phyloP scores from a whole-genome alignment of 176 grass and related monocot genomes.

The Eremochloa ophiuroides region DNA sequence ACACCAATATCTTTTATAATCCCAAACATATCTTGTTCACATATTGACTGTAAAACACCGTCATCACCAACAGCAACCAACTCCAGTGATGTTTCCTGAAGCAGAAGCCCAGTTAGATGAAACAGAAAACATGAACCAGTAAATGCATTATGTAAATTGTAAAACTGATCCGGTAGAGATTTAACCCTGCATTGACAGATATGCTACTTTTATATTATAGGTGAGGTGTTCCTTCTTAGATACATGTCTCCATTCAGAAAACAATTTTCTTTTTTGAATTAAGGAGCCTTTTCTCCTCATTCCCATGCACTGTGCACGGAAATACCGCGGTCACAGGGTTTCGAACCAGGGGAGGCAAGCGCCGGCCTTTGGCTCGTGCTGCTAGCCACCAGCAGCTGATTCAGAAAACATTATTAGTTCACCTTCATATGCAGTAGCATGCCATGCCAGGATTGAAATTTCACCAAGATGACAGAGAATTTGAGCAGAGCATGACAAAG shows the following conservation, averaged over 20 bases:
- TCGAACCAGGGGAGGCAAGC: too few species aligned
- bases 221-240: not conserved
- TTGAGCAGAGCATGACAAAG: not conserved
- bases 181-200: not conserved
- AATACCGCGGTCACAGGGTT: too few species aligned
- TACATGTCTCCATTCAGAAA: not conserved
- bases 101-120: slow-evolving; percentile 8
- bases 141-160: not conserved
- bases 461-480: not conserved
- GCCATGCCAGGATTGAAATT: not conserved
- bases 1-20: slow-evolving; percentile 91
- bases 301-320: too few species aligned
- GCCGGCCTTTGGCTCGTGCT: too few species aligned
- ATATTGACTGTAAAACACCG: slow-evolving; percentile 81
- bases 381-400: too few species aligned
- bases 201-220: not conserved
- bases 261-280: too few species aligned
- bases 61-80: slow-evolving; percentile 71
- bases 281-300: too few species aligned
- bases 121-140: slow-evolving; percentile 1
- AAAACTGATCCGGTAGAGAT: slow-evolving; percentile 1
- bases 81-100: slow-evolving; percentile 90
- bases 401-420: too few species aligned
- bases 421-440: not conserved
- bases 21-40: slow-evolving; percentile 84